phyloP scores from a whole-genome alignment of 208 protist species.

The Hexamita inflata region DNA sequence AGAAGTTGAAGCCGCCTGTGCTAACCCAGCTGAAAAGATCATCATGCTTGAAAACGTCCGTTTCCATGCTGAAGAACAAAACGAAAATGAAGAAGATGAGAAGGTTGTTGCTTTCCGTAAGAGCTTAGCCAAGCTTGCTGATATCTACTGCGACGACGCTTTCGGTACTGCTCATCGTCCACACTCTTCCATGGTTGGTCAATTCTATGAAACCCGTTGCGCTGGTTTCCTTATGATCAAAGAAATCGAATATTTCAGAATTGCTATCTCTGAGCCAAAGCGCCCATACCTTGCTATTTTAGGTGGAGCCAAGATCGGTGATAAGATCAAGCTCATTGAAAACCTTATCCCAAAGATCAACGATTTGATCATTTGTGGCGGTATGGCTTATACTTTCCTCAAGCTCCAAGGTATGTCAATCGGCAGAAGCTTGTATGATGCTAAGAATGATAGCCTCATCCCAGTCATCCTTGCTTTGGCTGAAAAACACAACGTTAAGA shows the following conservation, averaged over 20 bases:
- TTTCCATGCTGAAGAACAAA: conserved; percentile 90
- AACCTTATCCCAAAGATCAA: conserved; percentile 90
- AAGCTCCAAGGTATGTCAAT: conserved; percentile 54
- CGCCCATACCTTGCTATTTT: conserved; percentile 85
- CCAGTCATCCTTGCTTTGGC: conserved; percentile 75
- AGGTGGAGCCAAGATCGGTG: conserved; percentile 85
- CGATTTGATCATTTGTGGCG: conserved; percentile 81
- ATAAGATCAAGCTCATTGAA: conserved; percentile 95
- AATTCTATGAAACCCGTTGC: conserved; percentile 57
- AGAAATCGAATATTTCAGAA: conserved; percentile 90
- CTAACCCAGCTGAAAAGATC: conserved; percentile 56
- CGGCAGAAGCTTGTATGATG: conserved; percentile 79
- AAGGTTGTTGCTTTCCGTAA: conserved; percentile 58
- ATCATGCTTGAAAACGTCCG: conserved; percentile 95
- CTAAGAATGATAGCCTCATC: conserved; percentile 57
- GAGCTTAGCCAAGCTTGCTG: conserved; percentile 68
- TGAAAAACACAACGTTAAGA: conserved; percentile 72
- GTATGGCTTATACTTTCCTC: conserved; percentile 41
- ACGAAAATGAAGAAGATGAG: conserved; percentile 51
- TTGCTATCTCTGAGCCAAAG: conserved; percentile 57
- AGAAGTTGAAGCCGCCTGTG: conserved; percentile 59
- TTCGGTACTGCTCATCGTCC: conserved; percentile 95
- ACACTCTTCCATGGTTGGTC: conserved; percentile 65
- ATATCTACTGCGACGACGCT: conserved; percentile 93
- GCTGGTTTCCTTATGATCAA: conserved; percentile 92